Evolutionary conservation across 2,329 filamentous ascomycete species (phyloP).

Genomic region (Stachybotrys echinatus): DNA sequence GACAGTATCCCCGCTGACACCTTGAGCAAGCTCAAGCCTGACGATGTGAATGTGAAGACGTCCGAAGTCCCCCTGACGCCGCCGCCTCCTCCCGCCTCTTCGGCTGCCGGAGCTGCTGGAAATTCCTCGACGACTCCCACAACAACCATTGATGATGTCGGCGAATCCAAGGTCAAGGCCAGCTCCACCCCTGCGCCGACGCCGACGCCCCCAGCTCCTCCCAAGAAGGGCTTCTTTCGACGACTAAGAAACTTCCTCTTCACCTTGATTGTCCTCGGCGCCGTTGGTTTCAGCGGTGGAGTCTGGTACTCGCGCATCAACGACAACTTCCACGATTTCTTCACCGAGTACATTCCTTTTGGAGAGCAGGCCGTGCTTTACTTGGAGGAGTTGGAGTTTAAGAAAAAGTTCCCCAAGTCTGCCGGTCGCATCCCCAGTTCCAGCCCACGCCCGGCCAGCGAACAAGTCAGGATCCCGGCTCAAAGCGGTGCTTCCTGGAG

Average conservation of each 20-base stretch:
- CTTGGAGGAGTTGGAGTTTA: slow-evolving; percentile 91
- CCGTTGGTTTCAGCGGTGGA: slow-evolving; percentile 77
- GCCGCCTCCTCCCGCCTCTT: slow-evolving; percentile 28
- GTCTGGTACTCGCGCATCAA: slow-evolving; percentile 90
- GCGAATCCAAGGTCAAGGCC: slow-evolving; percentile 9
- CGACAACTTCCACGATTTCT: slow-evolving; percentile 99
- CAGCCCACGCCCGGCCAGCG: slow-evolving; percentile 49
- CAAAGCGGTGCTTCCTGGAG: slow-evolving; percentile 82
- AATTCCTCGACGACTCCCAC: slow-evolving; percentile 10
- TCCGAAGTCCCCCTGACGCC: slow-evolving; percentile 34
- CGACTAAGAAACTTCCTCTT: slow-evolving; percentile 74
- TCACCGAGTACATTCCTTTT: slow-evolving; percentile 93
- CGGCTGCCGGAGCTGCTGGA: slow-evolving; percentile 21
- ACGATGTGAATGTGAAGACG: slow-evolving; percentile 26
- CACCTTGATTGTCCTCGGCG: slow-evolving; percentile 70
- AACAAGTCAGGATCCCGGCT: slow-evolving; percentile 75
- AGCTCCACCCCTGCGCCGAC: slow-evolving; percentile 26
- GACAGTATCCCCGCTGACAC: background rate
- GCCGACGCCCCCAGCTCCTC: slow-evolving; percentile 26
- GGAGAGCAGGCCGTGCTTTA: slow-evolving; percentile 93
- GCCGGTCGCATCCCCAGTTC: slow-evolving; percentile 39
- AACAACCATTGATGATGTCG: slow-evolving; percentile 15
- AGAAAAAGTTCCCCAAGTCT: slow-evolving; percentile 67
- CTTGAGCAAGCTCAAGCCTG: slow-evolving; percentile 25
- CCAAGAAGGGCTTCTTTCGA: slow-evolving; percentile 61